These are phyloP conservation scores for Microdochium paspali DNA, from an alignment of 2,329 filamentous ascomycete genomes.

Conservation along the genomic window DNA sequence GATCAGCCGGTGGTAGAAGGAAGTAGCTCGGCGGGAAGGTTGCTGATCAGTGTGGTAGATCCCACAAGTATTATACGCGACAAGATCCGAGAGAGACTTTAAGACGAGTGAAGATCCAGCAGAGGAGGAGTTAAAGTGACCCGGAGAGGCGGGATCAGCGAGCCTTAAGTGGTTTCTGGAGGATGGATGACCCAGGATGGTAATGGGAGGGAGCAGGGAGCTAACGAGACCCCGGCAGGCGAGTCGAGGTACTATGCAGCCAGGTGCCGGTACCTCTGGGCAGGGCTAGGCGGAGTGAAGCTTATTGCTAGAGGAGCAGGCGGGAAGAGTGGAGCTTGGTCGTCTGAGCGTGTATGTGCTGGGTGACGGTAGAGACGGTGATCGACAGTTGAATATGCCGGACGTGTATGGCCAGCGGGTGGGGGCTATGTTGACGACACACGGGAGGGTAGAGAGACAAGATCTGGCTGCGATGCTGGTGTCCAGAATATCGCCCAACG, in stretches of 20 bases:
- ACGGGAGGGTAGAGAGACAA: background rate
- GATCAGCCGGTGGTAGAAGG: slow-evolving; percentile 13
- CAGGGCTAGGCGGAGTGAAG: slow-evolving; percentile 1
- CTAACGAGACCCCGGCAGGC: slow-evolving; percentile 21
- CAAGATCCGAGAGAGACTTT: slow-evolving; percentile 20
- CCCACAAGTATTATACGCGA: slow-evolving; percentile 35
- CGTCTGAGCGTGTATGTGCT: background rate
- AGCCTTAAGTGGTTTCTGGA: slow-evolving; percentile 45
- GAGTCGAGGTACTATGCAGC: slow-evolving; percentile 2
- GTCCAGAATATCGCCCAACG: background rate
- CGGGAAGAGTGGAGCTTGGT: background rate
- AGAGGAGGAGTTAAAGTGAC: slow-evolving; percentile 26
- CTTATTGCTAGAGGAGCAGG: background rate
- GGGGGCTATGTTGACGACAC: background rate
- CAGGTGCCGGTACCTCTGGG: background rate
- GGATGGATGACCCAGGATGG: slow-evolving; percentile 23
- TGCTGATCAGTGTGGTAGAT: slow-evolving; percentile 44
- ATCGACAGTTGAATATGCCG: background rate
- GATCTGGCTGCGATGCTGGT: background rate
- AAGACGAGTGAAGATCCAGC: slow-evolving; percentile 21
- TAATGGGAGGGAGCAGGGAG: slow-evolving; percentile 15
- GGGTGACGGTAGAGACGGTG: background rate
- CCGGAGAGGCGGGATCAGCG: slow-evolving; percentile 43
- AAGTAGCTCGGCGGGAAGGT: slow-evolving; percentile 5
- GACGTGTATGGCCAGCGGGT: background rate